Evolutionary conservation across 495 filamentous ascomycete genomes (phyloP), one percentile per base, ranked within the genome.

Genomic region (Aspergillus funiculosus): DNA sequence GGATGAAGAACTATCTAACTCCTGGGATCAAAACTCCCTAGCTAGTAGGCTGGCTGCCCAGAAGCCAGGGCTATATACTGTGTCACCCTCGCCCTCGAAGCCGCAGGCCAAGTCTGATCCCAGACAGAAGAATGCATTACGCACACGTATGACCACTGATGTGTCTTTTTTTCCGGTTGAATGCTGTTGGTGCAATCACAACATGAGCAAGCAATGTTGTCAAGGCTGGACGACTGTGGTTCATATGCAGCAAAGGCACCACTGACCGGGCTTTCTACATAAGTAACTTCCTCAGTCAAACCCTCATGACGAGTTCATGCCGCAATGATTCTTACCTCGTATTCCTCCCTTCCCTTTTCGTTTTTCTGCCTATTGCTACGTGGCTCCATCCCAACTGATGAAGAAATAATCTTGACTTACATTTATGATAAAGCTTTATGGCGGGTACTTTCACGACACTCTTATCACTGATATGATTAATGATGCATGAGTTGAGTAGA

Each of bases 171-270:
- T 74, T 13, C 74, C 74, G 57, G 76, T 83, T 15, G 78, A 78
- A 47, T 89, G 85, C 53, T 85, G 83, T 39, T 91, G 86, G 83
- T 91, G 86, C 64, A 63, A 70, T 19, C 86, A 91, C 68, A 72
- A 74, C 22, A 88, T 91, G 83, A 82, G 69, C 39, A 79, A 72
- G 14, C 57, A 63, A 38, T 91, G 86, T 59, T 91, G 86, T 60
- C 72, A 82, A 14, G 84, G 83, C 11, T 89, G 84, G 71, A 79
- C 78, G 17, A 78, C 84, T 4, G 68, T 85, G 32, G 81, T 88
- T 15, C 78, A 83, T 46, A 60, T 87, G 61, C 78, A 77, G 42
- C 80, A 86, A 57, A 77, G 75, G 54, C 72, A 81, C 43, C 78
- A 83, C 61, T 82, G 53, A 59, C 10, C 18, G 13, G 8, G 14